Evolutionary conservation across 305 asterid species (phyloP), one percentile per base, ranked within the genome.

Genomic region (Lippia alba): DNA sequence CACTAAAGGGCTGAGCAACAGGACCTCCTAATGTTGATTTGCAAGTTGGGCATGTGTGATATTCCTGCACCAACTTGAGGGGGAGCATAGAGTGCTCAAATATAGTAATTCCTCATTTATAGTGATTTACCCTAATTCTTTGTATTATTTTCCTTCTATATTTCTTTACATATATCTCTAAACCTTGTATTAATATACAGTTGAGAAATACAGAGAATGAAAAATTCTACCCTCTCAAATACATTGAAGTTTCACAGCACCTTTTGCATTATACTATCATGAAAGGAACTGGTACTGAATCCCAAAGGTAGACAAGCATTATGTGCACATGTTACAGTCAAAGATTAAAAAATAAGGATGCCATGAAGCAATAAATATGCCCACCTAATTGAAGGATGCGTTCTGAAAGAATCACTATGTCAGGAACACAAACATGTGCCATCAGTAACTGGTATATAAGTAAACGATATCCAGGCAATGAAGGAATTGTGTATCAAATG

Each of bases 401-500:
- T 20, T 61, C 18, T 39, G 61, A 36, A 59, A 55, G 55, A 60
- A 17, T 59, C 34, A 53, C 12, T 15, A 51, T 62, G 14, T 32
- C 24, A 17, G 49, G 56, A 16, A 12, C 8, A 32, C 11, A 36
- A 12, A 16, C 61, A 67, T 46, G 46, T 30, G 24, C 56, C 54
- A 63, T 64, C 61, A 55, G 12, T 54, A 73, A n/a, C 40, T 68
- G 12, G 69, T 14, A 9, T 44, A 19, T 61, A 34, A 17, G 61
- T 67, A 30, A 56, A 67, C 44, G 58, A 61, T 51, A 40, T 39
- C 18, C 67, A 79, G 73, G 61, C 61, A 60, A 46, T 39, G 6
- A 56, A 48, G 67, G 56, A 56, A 34, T 34, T 34, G n/a, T 40
- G 33, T 60, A 24, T 57, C 56, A 58, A 36, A 36, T 5, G 60